These are phyloP conservation scores for Scedosporium boydii DNA, from an alignment of 2,329 filamentous ascomycete species.

Conservation along the genomic window DNA sequence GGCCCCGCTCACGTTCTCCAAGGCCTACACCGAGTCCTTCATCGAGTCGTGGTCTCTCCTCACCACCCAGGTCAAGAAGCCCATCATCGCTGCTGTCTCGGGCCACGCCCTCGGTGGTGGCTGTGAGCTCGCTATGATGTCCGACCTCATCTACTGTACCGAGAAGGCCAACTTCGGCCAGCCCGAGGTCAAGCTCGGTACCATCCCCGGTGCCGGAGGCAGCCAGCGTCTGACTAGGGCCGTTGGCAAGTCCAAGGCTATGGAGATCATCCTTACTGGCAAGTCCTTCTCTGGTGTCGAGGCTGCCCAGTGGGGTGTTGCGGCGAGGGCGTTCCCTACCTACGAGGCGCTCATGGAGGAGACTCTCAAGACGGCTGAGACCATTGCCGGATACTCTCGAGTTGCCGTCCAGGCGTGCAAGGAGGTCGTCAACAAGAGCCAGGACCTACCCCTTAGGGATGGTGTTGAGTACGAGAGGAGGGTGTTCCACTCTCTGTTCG, in stretches of 20 bases:
- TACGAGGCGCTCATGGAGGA: conserved; percentile 77
- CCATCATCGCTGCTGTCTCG: conserved; percentile 87
- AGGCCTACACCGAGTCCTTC: conserved; percentile 82
- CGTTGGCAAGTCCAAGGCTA: conserved; percentile 74
- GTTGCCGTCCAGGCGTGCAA: conserved; percentile 87
- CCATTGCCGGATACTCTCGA: conserved; percentile 75
- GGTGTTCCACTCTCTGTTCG: conserved; percentile 88
- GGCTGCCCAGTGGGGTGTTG: conserved; percentile 84
- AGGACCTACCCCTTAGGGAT: conserved; percentile 78
- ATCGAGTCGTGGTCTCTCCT: conserved; percentile 92
- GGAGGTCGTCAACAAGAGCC: conserved; percentile 99
- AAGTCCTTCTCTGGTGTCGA: conserved; percentile 75
- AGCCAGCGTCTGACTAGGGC: conserved; percentile 79
- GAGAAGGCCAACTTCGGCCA: conserved; percentile 84
- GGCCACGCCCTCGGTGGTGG: conserved; percentile 92
- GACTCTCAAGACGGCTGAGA: conserved; percentile 74
- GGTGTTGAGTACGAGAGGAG: conserved; percentile 92
- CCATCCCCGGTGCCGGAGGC: conserved; percentile 85
- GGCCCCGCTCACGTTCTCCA: conserved; percentile 80
- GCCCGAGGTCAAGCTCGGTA: conserved; percentile 92
- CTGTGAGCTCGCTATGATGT: conserved; percentile 96
- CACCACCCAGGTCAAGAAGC: conserved; percentile 78
- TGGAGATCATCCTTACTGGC: conserved; percentile 86
- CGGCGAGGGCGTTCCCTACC: conserved; percentile 68
- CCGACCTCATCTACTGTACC: conserved; percentile 88